Percentiles rank a stretch among this genome's conserved stretches.
Evolutionary conservation across 805 yeast genomes (phyloP).

Genomic region (Sporopachydermia quercuum): DNA sequence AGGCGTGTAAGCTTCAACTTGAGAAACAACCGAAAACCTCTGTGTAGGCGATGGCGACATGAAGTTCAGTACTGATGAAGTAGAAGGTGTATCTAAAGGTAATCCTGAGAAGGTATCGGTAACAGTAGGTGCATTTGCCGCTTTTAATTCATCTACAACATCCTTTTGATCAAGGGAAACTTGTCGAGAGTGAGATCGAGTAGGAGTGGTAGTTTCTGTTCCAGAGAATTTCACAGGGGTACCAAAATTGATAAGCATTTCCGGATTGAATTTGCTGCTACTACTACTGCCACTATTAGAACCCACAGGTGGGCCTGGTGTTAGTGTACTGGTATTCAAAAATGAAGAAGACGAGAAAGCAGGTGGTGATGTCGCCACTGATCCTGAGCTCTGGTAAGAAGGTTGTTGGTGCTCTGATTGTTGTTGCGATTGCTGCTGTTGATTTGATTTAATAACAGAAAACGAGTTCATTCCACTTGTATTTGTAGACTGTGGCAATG

Average conservation of each 20-base stretch:
- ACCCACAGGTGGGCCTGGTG: neutral
- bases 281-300: neutral
- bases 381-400: no score
- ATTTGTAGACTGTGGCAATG: neutral
- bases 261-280: neutral
- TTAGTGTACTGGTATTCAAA: neutral
- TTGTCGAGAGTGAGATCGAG: constrained; percentile 1
- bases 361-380: constrained; percentile 4
- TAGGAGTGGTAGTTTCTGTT: neutral
- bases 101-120: constrained; percentile 9
- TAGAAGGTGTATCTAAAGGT: constrained; percentile 1
- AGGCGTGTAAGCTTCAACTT: constrained; percentile 48
- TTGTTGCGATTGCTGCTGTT: constrained; percentile 3
- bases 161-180: constrained; percentile 9
- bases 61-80: constrained; percentile 4
- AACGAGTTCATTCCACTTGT: neutral
- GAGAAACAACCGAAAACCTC: constrained; percentile 31
- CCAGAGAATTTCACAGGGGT: constrained; percentile 1
- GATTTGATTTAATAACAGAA: neutral
- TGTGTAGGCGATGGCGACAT: constrained; percentile 20
- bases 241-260: neutral
- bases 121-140: neutral
- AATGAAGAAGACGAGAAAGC: neutral
- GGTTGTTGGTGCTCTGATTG: constrained; percentile 2
- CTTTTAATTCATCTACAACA: neutral